Percentiles rank a stretch among this genome's conserved stretches.
Evolutionary conservation across 2,329 filamentous ascomycete genomes (phyloP).

Genomic region (Pseudopyrenochaeta lycopersici): DNA sequence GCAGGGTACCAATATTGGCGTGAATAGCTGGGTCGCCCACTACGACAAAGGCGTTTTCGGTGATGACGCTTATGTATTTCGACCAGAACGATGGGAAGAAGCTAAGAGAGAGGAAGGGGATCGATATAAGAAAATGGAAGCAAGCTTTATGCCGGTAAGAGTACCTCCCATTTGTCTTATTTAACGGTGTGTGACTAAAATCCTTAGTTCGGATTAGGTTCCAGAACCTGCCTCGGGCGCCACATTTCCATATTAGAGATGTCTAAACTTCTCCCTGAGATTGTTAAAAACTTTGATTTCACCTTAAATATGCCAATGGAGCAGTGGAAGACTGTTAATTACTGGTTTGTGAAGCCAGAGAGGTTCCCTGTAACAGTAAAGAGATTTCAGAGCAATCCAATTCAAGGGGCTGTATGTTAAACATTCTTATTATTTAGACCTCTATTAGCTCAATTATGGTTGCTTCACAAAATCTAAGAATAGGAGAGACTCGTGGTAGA

Average conservation of each 20-base stretch:
- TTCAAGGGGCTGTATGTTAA: too few relatives aligned
- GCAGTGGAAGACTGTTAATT: slow-evolving; percentile 17
- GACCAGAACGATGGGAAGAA: slow-evolving; percentile 30
- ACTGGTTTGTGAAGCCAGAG: slow-evolving; percentile 24
- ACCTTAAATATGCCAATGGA: slow-evolving; percentile 8
- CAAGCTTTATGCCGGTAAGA: slow-evolving; percentile 28
- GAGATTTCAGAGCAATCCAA: too few relatives aligned
- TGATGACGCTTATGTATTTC: slow-evolving; percentile 22
- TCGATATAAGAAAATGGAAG: slow-evolving; percentile 23
- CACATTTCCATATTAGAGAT: slow-evolving; percentile 18
- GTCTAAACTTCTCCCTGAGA: slow-evolving; percentile 12
- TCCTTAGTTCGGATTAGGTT: slow-evolving; percentile 23
- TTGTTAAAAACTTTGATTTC: slow-evolving; percentile 14
- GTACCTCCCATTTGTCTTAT: too few relatives aligned
- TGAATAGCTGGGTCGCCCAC: slow-evolving; percentile 32
- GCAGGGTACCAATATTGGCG: slow-evolving; percentile 30
- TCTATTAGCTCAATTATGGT: too few relatives aligned
- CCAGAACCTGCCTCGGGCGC: slow-evolving; percentile 18
- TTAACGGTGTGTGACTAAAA: too few relatives aligned
- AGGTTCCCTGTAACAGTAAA: neutral
- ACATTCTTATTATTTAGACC: too few relatives aligned
- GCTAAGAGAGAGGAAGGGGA: slow-evolving; percentile 14
- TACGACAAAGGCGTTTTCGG: slow-evolving; percentile 24
- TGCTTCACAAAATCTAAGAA: too few relatives aligned
- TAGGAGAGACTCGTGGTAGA: too few relatives aligned